A percentile compares a stretch with the other conserved stretches of the same genome.
Conservation (phyloP, 495 filamentous ascomycete species). For the Lichina pygmaea region DNA sequence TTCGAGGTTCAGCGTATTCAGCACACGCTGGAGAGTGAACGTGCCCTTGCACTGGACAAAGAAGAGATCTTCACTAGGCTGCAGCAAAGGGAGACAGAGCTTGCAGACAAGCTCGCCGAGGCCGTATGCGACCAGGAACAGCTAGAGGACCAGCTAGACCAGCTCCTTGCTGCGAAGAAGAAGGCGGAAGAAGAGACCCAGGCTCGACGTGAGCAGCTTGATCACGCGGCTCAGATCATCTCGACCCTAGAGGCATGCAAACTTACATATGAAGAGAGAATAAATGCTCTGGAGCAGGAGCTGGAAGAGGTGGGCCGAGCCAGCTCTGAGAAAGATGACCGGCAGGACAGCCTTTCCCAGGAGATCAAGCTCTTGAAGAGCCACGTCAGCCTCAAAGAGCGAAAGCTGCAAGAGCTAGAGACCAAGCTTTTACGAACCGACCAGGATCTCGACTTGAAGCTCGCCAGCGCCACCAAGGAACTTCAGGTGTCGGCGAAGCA, state of each 20-base stretch:
- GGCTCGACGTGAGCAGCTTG: slow-evolving; percentile 50
- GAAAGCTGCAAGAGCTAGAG: slow-evolving; percentile 74
- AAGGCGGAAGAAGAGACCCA: slow-evolving; percentile 67
- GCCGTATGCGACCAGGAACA: slow-evolving; percentile 90
- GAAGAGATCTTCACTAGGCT: slow-evolving; percentile 94
- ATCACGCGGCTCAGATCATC: slow-evolving; percentile 77
- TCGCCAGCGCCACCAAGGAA: slow-evolving; percentile 59
- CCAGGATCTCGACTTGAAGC: slow-evolving; percentile 71
- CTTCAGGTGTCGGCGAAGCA: slow-evolving; percentile 41
- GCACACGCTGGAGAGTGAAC: slow-evolving; percentile 81
- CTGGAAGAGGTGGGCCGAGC: slow-evolving; percentile 36
- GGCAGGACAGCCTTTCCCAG: slow-evolving; percentile 44
- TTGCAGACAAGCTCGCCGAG: slow-evolving; percentile 72
- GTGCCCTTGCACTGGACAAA: slow-evolving; percentile 82
- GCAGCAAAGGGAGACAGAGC: slow-evolving; percentile 66
- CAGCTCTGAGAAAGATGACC: slow-evolving; percentile 38
- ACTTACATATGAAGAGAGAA: slow-evolving; percentile 33
- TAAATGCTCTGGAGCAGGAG: slow-evolving; percentile 37
- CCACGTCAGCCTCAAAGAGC: slow-evolving; percentile 67
- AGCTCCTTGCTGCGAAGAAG: slow-evolving; percentile 69
- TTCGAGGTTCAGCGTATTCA: slow-evolving; percentile 70
- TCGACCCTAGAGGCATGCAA: slow-evolving; percentile 64
- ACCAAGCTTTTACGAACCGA: slow-evolving; percentile 60
- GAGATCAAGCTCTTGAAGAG: slow-evolving; percentile 84
- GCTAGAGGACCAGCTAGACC: slow-evolving; percentile 79